Base-by-base conservation (phyloP, 768 basidiomycete genomes). In the Chalciporus piperatus region DNA sequence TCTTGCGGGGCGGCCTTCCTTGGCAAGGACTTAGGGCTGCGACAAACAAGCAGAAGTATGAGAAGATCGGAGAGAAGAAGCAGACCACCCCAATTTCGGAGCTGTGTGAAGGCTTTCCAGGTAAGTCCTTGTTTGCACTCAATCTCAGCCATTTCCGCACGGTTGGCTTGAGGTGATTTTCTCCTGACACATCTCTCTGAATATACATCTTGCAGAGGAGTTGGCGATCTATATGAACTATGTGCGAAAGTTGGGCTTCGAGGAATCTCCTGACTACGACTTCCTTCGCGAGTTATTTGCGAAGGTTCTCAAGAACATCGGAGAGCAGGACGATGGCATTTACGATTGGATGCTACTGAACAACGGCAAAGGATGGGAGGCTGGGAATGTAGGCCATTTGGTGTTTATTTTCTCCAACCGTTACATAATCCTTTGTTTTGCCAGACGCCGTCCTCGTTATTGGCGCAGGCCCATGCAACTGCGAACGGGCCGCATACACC, bases 1-100 rank as follows among this genome's bases (percentile, higher is more conserved):
- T 99, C 71, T 70, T 99, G 60, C 82, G 96, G 5, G 96, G 96
- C 22, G 93, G 94, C 17, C 79, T 99, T 50, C 96, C 96, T 23
- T 99, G 96, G 96, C 96, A 99, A 69, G 96, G 96, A 41, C 76
- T 99, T 56, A 85, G 95, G 64, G 97, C 96, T 19, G 94, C 94
- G 9, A 99, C 96, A 2, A 98, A 99, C 79, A 98, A 98, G 75
- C 96, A 98, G 70, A 98, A 98, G 75, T 99, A 99, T 68, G 97
- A 99, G 73, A 98, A 98, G 77, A 99, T 99, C 59, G 97, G 96
- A 43, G 97, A 97, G 76, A 98, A 98, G 81, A 99, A 93, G 74
- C 96, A 98, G 71, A 88, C 82, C 8, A 97, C 96, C 14, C 78
- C 83, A 7, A 98, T 99, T 60, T 76, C 82, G 22, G 96, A 99